These are phyloP conservation scores for Colletotrichum plurivorum DNA, from an alignment of 2,329 filamentous ascomycete genomes.

Conservation along the genomic window DNA sequence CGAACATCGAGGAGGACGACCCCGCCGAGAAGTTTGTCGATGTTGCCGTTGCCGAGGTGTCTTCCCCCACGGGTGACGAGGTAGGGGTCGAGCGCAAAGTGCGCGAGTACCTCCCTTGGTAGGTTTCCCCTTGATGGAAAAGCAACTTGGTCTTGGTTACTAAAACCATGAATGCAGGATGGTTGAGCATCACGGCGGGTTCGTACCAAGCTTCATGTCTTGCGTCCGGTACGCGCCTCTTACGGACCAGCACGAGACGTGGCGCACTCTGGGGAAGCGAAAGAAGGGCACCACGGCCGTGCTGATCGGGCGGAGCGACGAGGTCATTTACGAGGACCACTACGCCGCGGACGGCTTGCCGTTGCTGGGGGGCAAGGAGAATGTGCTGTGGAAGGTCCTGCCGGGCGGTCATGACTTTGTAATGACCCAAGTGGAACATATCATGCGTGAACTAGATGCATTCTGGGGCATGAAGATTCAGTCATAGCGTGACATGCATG, in stretches of 20 bases:
- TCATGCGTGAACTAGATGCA: slow-evolving; percentile 61
- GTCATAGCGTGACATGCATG: background rate
- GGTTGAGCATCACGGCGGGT: slow-evolving; percentile 68
- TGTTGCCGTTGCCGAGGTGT: slow-evolving; percentile 59
- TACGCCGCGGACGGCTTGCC: slow-evolving; percentile 65
- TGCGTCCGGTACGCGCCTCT: slow-evolving; percentile 69
- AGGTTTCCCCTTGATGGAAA: no score
- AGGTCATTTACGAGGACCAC: slow-evolving; percentile 66
- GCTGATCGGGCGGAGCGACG: slow-evolving; percentile 65
- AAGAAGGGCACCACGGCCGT: slow-evolving; percentile 62
- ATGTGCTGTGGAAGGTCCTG: slow-evolving; percentile 65
- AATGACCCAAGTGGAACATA: slow-evolving; percentile 65
- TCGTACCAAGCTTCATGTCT: slow-evolving; percentile 72
- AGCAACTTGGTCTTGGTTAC: no score
- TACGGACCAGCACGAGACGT: slow-evolving; percentile 65
- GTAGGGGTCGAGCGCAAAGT: slow-evolving; percentile 61
- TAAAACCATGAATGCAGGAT: slow-evolving; percentile 52
- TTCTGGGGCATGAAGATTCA: slow-evolving; percentile 57
- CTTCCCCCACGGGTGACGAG: slow-evolving; percentile 47
- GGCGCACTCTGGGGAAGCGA: slow-evolving; percentile 61
- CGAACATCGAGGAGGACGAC: slow-evolving; percentile 41
- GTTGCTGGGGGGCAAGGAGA: slow-evolving; percentile 63
- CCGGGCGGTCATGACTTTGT: slow-evolving; percentile 74
- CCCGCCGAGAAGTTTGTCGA: slow-evolving; percentile 51
- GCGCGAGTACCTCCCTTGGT: slow-evolving; percentile 66